These are phyloP conservation scores for Craspedostauros australis DNA, from an alignment of 108 stramenopile species.

Conservation along the genomic window DNA sequence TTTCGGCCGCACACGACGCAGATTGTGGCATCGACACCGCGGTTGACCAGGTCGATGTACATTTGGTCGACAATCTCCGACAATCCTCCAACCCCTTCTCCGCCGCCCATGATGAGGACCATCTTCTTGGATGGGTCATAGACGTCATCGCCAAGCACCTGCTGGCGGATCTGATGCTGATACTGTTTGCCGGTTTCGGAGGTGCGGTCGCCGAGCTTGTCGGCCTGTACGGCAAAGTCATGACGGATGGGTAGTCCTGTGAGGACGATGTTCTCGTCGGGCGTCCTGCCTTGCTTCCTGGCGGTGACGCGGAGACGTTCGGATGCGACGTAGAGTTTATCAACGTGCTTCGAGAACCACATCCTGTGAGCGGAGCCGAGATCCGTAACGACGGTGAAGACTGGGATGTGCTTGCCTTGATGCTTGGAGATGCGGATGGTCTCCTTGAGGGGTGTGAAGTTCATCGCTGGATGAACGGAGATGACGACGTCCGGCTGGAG, in stretches of 20 bases:
- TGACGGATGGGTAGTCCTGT: slow-evolving; percentile 92
- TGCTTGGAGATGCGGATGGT: slow-evolving; percentile 50
- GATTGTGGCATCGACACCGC: slow-evolving; percentile 75
- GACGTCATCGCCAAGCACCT: slow-evolving; percentile 53
- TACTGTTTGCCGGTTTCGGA: slow-evolving; percentile 41
- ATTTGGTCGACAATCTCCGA: slow-evolving; percentile 73
- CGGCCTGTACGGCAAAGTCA: slow-evolving; percentile 66
- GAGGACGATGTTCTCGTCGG: slow-evolving; percentile 74
- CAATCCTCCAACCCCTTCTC: slow-evolving; percentile 89
- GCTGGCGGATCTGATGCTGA: slow-evolving; percentile 27
- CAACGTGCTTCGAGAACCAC: slow-evolving; percentile 87
- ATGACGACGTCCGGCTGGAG: slow-evolving; percentile 85
- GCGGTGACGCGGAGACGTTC: slow-evolving; percentile 68
- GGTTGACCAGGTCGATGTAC: slow-evolving; percentile 36
- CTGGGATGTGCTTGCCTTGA: slow-evolving; percentile 61
- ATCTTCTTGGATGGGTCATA: slow-evolving; percentile 60
- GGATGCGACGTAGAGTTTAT: slow-evolving; percentile 86
- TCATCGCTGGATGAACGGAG: slow-evolving; percentile 93
- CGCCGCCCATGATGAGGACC: slow-evolving; percentile 93
- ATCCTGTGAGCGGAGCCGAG: slow-evolving; percentile 88
- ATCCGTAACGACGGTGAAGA: slow-evolving; percentile 96
- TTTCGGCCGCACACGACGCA: slow-evolving; percentile 95
- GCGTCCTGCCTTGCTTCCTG: slow-evolving; percentile 54
- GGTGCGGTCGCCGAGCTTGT: slow-evolving; percentile 61
- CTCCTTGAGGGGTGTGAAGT: slow-evolving; percentile 63